Evolutionary conservation across 208 protist species (phyloP).

Genomic region (Angomonas deanei): DNA sequence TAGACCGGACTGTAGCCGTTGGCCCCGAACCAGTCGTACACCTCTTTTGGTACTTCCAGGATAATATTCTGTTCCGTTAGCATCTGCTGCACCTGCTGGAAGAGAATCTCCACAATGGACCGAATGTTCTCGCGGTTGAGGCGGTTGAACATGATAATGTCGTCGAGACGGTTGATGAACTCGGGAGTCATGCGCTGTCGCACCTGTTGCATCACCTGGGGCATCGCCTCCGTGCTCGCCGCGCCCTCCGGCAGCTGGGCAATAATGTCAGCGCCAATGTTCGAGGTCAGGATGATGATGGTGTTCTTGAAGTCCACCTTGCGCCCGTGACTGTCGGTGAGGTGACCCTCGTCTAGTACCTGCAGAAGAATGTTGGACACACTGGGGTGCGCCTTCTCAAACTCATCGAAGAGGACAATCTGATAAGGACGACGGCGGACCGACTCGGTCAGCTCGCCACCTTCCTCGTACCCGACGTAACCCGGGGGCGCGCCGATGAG

Average conservation of each 20-base stretch:
- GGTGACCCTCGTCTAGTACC: slow-evolving; percentile 97
- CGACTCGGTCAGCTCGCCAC: slow-evolving; percentile 98
- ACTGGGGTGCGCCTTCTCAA: slow-evolving; percentile 98
- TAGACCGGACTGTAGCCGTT: slow-evolving; percentile 92
- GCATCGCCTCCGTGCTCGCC: slow-evolving; percentile 41
- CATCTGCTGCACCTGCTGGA: slow-evolving; percentile 64
- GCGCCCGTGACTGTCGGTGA: slow-evolving; percentile 97
- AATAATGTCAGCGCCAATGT: slow-evolving; percentile 92
- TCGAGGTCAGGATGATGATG: slow-evolving; percentile 98
- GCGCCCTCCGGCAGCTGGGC: slow-evolving; percentile 54
- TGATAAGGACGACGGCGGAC: slow-evolving; percentile 96
- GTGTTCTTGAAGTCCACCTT: slow-evolving; percentile 97
- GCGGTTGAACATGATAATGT: slow-evolving; percentile 96
- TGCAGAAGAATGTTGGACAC: slow-evolving; percentile 98
- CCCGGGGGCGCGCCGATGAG: slow-evolving; percentile 98
- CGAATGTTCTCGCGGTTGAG: slow-evolving; percentile 77
- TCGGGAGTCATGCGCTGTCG: slow-evolving; percentile 93
- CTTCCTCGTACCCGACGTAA: slow-evolving; percentile 98
- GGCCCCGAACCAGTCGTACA: slow-evolving; percentile 77
- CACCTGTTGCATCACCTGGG: slow-evolving; percentile 87
- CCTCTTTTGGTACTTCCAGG: slow-evolving; percentile 52
- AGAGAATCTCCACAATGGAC: slow-evolving; percentile 90
- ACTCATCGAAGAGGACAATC: slow-evolving; percentile 98
- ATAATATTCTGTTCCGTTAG: slow-evolving; percentile 85
- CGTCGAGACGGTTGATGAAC: slow-evolving; percentile 98